Evolutionary conservation across 2,329 filamentous ascomycete species (phyloP), one percentile per base, ranked within the genome.

Genomic region (Didymella keratinophila): DNA sequence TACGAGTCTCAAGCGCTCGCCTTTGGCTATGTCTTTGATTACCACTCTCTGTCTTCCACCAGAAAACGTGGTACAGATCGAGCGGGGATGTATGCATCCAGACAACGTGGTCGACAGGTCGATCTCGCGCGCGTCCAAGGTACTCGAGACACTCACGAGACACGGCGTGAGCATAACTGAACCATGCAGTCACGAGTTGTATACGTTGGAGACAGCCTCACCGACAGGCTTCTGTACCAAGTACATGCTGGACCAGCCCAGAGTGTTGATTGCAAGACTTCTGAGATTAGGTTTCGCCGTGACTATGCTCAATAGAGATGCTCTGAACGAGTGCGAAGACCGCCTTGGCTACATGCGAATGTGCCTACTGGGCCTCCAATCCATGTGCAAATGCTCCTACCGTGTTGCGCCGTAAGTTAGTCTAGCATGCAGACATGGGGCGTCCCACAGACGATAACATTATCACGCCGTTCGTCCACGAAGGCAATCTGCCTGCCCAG

Each of bases 71-170:
- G 20, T 6, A 11, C 27, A 16, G 54, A 47, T 52, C 32, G 42
- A 4, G 7, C 36, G 21, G 34, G 41, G 39, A 45, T 41, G 43
- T 50, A 28, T 20, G 18, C 36, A 39, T 20, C 36, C 8, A 39
- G 36, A 18, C 36, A 39, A 39, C 36, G 36, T 39, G 36, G 28
- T 34, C 30, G 39, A 43, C 28, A 48, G n/a, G 30, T 20, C 25
- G 30, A 45, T 32, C 25, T 16, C 8, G 46, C 20, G 32, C 20
- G 23, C 34, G 8, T 27, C 34, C 25, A 28, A 58, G 51, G 48
- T 58, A 53, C 48, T 54, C 49, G 56, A 59, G 59, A 53, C 58
- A 49, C 16, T 51, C 53, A 60, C 58, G 50, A 58, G 58, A 64
- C 58, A 61, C 44, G 34, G 53, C 44, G 46, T 59, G 51, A 56